A percentile compares a stretch with the other conserved stretches of the same genome.
Evolutionary conservation across 208 protist genomes (phyloP).

Genomic region (Phytomonas sp.): DNA sequence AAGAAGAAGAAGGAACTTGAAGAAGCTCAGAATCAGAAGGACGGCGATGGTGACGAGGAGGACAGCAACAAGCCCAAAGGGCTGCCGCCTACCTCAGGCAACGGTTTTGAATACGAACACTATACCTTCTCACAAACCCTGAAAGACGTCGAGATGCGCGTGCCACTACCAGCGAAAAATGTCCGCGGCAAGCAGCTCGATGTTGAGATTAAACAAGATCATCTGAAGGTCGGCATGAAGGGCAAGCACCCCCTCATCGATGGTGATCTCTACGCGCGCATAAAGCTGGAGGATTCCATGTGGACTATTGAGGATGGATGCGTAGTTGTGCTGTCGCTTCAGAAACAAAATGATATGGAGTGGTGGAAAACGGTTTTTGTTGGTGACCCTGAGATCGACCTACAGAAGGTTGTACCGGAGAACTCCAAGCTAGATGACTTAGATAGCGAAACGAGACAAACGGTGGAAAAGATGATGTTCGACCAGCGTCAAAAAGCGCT

Average conservation of each 20-base stretch:
- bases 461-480: slow-evolving; percentile 96
- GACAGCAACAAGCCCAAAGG: slow-evolving; percentile 71
- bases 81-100: slow-evolving; percentile 62
- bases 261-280: slow-evolving; percentile 60
- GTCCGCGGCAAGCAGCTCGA: slow-evolving; percentile 73
- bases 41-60: slow-evolving; percentile 23
- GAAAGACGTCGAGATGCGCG: slow-evolving; percentile 82
- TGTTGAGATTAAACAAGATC: slow-evolving; percentile 52
- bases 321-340: slow-evolving; percentile 78
- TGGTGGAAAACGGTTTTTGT: slow-evolving; percentile 90
- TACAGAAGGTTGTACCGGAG: slow-evolving; percentile 92
- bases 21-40: slow-evolving; percentile 28
- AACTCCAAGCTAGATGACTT: slow-evolving; percentile 94
- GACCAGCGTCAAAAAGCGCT: slow-evolving; percentile 92
- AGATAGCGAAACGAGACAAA: slow-evolving; percentile 90
- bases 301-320: slow-evolving; percentile 90
- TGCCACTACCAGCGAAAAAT: slow-evolving; percentile 58
- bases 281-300: slow-evolving; percentile 83
- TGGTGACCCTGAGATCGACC: slow-evolving; percentile 87
- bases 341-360: slow-evolving; percentile 87
- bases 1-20: slow-evolving; percentile 31
- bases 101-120: slow-evolving; percentile 83
- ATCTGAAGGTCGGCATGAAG: slow-evolving; percentile 75
- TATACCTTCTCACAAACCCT: slow-evolving; percentile 88
- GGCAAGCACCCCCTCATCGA: slow-evolving; percentile 75